These are phyloP conservation scores for Aspergillus quadricinctus DNA, from an alignment of 2,329 filamentous ascomycete species.

Conservation along the genomic window DNA sequence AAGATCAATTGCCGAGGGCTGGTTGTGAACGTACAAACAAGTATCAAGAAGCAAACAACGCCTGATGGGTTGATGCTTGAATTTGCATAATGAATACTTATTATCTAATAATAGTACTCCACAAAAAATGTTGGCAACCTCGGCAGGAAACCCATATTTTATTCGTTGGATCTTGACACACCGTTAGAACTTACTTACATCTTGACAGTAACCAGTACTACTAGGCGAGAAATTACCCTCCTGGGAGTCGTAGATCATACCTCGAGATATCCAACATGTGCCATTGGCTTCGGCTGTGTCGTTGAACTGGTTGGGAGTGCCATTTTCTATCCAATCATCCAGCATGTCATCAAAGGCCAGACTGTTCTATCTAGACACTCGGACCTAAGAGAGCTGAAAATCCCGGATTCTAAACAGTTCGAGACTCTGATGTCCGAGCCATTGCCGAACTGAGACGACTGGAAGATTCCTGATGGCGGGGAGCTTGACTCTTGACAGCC, in stretches of 20 bases:
- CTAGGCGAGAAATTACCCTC: background rate
- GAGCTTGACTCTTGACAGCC: background rate
- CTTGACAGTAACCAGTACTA: background rate
- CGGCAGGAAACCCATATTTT: background rate
- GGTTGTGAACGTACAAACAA: background rate
- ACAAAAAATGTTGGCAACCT: background rate
- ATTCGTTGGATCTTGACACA: background rate
- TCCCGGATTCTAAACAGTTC: background rate
- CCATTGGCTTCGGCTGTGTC: background rate
- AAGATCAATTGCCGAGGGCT: background rate
- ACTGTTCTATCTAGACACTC: background rate
- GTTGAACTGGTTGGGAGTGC: no score
- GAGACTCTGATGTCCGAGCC: background rate
- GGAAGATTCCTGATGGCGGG: background rate
- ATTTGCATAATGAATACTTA: background rate
- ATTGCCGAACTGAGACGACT: background rate
- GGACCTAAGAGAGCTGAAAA: background rate
- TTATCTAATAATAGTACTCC: background rate
- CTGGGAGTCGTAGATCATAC: background rate
- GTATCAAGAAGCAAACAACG: background rate
- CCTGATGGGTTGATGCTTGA: background rate
- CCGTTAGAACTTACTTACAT: background rate
- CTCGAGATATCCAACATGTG: background rate
- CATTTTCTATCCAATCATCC: background rate
- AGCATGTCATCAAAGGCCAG: background rate